These are phyloP conservation scores for Diaporthe australafricana DNA, from an alignment of 2,329 filamentous ascomycete species.

Conservation along the genomic window DNA sequence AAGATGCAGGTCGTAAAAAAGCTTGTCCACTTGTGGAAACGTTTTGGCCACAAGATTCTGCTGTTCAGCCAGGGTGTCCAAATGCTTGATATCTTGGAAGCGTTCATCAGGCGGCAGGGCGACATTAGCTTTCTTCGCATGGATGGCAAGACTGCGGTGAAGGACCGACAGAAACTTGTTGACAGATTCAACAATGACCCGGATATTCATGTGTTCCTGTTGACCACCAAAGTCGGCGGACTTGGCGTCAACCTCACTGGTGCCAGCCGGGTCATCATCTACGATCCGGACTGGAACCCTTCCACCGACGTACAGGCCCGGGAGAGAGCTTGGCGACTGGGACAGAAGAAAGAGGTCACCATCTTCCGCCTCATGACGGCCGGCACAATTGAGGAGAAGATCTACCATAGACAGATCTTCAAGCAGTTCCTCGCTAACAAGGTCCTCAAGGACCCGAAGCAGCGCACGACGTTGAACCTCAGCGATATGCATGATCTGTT, in stretches of 20 bases:
- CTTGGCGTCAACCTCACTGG: constrained; percentile 95
- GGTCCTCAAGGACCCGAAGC: constrained; percentile 92
- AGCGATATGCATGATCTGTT: constrained; percentile 94
- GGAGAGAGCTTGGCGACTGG: constrained; percentile 94
- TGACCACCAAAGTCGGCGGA: constrained; percentile 96
- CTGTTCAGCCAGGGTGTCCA: constrained; percentile 94
- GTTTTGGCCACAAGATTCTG: constrained; percentile 90
- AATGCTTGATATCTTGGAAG: constrained; percentile 95
- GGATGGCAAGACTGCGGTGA: constrained; percentile 93
- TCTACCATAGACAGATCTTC: constrained; percentile 98
- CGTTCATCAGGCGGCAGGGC: constrained; percentile 76
- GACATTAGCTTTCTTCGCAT: constrained; percentile 85
- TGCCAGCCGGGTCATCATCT: constrained; percentile 96
- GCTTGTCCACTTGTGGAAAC: constrained; percentile 88
- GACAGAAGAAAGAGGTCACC: constrained; percentile 93
- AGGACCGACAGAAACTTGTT: constrained; percentile 87
- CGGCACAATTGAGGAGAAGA: constrained; percentile 98
- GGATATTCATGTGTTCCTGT: constrained; percentile 85
- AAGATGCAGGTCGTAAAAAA: constrained; percentile 97
- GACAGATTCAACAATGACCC: constrained; percentile 91
- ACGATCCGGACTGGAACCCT: constrained; percentile 98
- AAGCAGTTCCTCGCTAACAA: constrained; percentile 99
- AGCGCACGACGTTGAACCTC: constrained; percentile 90
- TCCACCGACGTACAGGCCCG: constrained; percentile 96
- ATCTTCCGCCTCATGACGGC: constrained; percentile 99